Evolutionary conservation across 345 rosid species (phyloP), one percentile per base, ranked within the genome.

Genomic region (Barbarea vulgaris): DNA sequence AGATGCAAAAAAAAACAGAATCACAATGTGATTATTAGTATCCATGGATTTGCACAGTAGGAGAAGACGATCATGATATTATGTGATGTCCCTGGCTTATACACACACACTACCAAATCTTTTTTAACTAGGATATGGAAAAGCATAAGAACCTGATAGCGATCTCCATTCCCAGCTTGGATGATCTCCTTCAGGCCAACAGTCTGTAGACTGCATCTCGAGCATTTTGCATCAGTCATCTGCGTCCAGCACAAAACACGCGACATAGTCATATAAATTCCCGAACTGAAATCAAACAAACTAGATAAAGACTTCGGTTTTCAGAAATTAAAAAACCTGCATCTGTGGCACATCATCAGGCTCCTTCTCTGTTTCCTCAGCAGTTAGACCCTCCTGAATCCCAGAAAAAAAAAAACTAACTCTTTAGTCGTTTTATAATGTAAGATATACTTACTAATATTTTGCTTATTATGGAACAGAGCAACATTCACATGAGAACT

Each of bases 91-190:
- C 36, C 7, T 6, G 7, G 37, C 37, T 48, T 25, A 27, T 24
- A 17, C 13, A 51, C 24, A 65, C 27, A 56, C 15, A 44, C 27
- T 36, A 24, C 17, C 1, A 47, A 14, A 21, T 34, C 34, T 53
- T 4, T 39, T 5, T 14, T 3, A 17, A 11, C 10, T 11, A 33
- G 17, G 17, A 36, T 10, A 47, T 27, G 52, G 75, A 73, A 27
- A 75, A 59, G 52, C 17, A 27, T 39, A 64, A 39, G 53, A 61
- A 95, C 99, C 98, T 96, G 93, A 76, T 96, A 96, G 65, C 98
- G 93, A 79, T 87, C 97, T 48, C 94, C 95, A 69, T 86, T 96
- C 58, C 99, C 98, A 55, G 98, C 97, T 81, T 93, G 98, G 81
- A 96, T 96, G 61, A 96, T 91, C 80, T 96, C 99, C 79, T 89